These are phyloP conservation scores for Neoarthrinium moseri DNA, from an alignment of 2,329 filamentous ascomycete genomes.

Conservation along the genomic window DNA sequence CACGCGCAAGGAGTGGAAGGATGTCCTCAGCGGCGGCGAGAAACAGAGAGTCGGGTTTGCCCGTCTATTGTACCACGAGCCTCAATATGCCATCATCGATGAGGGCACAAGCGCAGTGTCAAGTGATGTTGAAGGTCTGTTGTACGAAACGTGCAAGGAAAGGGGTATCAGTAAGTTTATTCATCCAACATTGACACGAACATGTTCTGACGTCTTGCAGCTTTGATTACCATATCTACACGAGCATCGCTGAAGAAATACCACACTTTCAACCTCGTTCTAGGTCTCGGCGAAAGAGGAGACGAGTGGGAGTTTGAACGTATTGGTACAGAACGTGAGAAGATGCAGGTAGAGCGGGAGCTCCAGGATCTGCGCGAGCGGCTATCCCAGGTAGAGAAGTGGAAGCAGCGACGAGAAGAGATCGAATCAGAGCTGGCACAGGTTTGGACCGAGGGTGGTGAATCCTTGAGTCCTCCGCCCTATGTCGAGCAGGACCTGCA, in stretches of 20 bases:
- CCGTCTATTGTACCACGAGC: constrained; percentile 89
- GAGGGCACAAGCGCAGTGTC: constrained; percentile 94
- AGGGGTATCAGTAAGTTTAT: constrained; percentile 77
- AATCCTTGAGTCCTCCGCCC: constrained; percentile 43
- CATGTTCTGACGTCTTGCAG: constrained; percentile 37
- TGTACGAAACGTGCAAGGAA: constrained; percentile 92
- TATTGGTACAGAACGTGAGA: constrained; percentile 91
- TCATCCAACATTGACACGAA: background rate
- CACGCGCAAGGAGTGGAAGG: constrained; percentile 96
- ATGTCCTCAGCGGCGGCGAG: constrained; percentile 94
- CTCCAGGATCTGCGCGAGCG: constrained; percentile 79
- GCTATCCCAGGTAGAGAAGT: constrained; percentile 77
- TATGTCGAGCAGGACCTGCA: constrained; percentile 32
- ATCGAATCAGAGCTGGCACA: constrained; percentile 78
- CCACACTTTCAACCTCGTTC: constrained; percentile 84
- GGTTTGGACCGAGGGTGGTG: constrained; percentile 57
- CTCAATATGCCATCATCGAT: constrained; percentile 89
- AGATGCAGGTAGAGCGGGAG: constrained; percentile 90
- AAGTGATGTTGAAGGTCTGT: constrained; percentile 86
- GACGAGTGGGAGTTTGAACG: constrained; percentile 90
- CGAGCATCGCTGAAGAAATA: constrained; percentile 94
- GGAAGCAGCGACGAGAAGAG: constrained; percentile 74
- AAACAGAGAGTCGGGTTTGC: constrained; percentile 96
- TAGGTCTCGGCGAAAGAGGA: constrained; percentile 78
- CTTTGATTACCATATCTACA: constrained; percentile 93